A percentile compares a stretch with the other conserved stretches of the same genome.
These are phyloP conservation scores for Rachicladosporium sp. DNA, from an alignment of 2,329 filamentous ascomycete genomes.

Conservation along the genomic window DNA sequence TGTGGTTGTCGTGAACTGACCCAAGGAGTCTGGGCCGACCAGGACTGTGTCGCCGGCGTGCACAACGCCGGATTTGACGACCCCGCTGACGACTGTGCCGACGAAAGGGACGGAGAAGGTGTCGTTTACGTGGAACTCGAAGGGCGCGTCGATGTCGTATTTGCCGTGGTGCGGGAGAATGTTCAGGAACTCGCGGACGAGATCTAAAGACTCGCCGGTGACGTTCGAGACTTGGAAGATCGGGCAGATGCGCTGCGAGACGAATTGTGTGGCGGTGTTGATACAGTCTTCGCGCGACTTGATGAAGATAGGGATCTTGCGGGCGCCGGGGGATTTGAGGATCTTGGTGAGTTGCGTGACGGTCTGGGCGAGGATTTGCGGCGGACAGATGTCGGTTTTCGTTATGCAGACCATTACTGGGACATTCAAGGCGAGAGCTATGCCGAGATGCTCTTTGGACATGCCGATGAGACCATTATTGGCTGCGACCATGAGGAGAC, in stretches of 20 bases:
- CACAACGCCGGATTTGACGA: constrained; percentile 71
- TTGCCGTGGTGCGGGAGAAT: constrained; percentile 90
- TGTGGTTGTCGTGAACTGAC: constrained; percentile 75
- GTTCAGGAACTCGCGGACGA: constrained; percentile 87
- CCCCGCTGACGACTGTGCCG: constrained; percentile 88
- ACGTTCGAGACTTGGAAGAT: constrained; percentile 98
- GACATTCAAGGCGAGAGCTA: constrained; percentile 86
- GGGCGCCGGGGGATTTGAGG: constrained; percentile 80
- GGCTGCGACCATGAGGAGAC: constrained; percentile 92
- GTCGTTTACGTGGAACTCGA: constrained; percentile 94
- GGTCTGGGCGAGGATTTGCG: constrained; percentile 88
- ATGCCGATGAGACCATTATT: constrained; percentile 96
- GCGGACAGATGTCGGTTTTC: constrained; percentile 96
- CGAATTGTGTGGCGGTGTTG: constrained; percentile 90
- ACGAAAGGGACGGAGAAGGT: constrained; percentile 97
- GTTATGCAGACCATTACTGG: constrained; percentile 96
- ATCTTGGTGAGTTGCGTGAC: constrained; percentile 85
- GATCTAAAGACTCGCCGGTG: constrained; percentile 77
- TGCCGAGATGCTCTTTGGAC: constrained; percentile 88
- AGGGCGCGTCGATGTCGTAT: constrained; percentile 75
- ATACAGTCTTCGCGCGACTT: constrained; percentile 84
- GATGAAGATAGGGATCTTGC: constrained; percentile 94
- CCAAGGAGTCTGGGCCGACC: constrained; percentile 79
- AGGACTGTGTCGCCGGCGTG: constrained; percentile 84
- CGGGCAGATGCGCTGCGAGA: constrained; percentile 87